phyloP scores from a whole-genome alignment of 441 rosid species.

The Pelargonium fulgidum region DNA sequence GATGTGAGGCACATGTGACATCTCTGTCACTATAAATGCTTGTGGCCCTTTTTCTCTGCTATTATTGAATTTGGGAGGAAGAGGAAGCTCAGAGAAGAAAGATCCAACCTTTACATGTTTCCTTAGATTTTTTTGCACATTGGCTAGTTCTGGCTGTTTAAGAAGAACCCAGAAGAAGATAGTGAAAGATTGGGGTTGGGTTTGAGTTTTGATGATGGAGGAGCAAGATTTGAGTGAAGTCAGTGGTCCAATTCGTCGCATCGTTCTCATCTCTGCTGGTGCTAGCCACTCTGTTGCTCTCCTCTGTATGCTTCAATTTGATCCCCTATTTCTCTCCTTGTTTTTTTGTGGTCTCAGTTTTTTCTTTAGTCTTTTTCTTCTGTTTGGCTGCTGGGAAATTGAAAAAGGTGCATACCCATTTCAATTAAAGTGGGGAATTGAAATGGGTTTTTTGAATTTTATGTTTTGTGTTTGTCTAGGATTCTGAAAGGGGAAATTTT shows the following conservation, averaged over 20 bases:
- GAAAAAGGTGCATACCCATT: constrained; percentile 2
- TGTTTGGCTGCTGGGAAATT: background rate
- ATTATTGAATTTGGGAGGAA: constrained; percentile 3
- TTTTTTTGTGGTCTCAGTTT: background rate
- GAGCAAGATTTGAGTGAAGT: constrained; percentile 38
- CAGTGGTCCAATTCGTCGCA: constrained; percentile 41
- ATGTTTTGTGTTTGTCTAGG: background rate
- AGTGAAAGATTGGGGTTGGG: background rate
- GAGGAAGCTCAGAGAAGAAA: background rate
- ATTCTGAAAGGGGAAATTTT: background rate
- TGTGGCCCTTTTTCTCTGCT: constrained; percentile 7
- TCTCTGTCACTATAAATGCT: constrained; percentile 6
- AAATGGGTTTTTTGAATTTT: background rate
- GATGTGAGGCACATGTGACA: constrained; percentile 5
- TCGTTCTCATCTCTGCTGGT: constrained; percentile 87
- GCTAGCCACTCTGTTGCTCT: constrained; percentile 93
- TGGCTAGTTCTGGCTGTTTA: background rate
- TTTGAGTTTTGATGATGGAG: constrained; percentile 27
- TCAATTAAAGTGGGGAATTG: background rate
- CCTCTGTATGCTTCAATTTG: constrained; percentile 44
- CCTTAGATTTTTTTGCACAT: background rate
- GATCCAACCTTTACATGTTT: constrained; percentile 1
- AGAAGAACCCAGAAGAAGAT: background rate
- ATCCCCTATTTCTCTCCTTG: background rate
- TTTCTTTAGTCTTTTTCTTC: background rate